Evolutionary conservation across 306 rosid genomes (phyloP).

Genomic region (Neltuma alba): DNA sequence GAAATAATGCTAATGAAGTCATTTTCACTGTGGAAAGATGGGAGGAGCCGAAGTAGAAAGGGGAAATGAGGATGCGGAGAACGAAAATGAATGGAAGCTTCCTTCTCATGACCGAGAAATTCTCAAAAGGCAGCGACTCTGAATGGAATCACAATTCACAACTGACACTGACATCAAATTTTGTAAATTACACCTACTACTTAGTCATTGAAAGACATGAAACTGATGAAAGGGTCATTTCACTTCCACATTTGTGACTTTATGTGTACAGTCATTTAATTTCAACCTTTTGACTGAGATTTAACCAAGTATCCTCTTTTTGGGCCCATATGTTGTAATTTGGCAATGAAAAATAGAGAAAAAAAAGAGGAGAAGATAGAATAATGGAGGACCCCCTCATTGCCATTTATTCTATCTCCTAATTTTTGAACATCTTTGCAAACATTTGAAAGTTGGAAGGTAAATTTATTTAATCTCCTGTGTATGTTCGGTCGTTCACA

Average conservation of each 20-base stretch:
- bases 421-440: no score
- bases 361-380: no score
- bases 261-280: background rate
- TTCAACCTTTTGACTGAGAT: background rate
- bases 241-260: background rate
- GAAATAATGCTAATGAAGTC: conserved; percentile 6
- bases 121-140: conserved; percentile 9
- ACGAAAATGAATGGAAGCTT: conserved; percentile 30
- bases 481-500: background rate
- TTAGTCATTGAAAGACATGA: background rate
- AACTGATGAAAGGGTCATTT: background rate
- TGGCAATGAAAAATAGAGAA: no score
- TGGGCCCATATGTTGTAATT: background rate
- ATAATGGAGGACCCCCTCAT: no score
- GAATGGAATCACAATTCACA: background rate
- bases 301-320: background rate
- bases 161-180: background rate
- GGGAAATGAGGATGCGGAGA: background rate
- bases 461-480: background rate
- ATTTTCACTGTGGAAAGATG: conserved; percentile 33
- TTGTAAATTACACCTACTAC: background rate
- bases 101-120: background rate
- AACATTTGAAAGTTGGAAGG: background rate
- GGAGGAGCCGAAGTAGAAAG: conserved; percentile 35
- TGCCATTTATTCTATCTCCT: no score